Base-by-base conservation (phyloP, 331 rosid species). In the Malus hybrid region DNA sequence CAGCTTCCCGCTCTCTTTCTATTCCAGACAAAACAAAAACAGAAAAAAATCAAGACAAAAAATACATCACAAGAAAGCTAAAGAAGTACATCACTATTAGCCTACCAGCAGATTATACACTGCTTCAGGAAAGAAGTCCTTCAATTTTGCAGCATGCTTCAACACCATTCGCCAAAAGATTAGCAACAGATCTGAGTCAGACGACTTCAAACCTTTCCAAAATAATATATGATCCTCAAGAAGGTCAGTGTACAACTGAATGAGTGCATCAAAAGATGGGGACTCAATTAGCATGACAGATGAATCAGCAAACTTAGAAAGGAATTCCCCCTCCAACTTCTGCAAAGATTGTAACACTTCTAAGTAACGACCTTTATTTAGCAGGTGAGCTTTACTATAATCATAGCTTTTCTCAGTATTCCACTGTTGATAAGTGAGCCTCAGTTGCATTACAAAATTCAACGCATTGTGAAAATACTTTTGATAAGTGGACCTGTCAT, bases 91-190 rank as follows among this genome's bases (percentile, higher is more conserved):
- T 27, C n/a, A 74, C n/a, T 44, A 34, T 71, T 62, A 70, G 67
- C 93, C 83, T 86, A 93, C 98, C 96, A 88, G 74, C 82, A 88
- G 71, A 57, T 44, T 28, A 39, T 82, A 70, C 52, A 85, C 89
- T 14, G 87, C 91, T 79, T 83, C 80, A 11, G 91, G 87, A 76
- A 88, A 88, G 79, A 85, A 70, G 65, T 77, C 80, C 80, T 67
- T 71, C 68, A 93, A 73, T 64, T 83, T 88, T 22, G 57, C 78
- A 68, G 88, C 88, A 76, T 74, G 65, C 79, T 91, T 91, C 81
- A 87, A 80, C 85, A 93, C 78, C 44, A 80, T 88, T 73, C 78
- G 90, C 89, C 89, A 86, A 70, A 87, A 82, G 76, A 94, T 83
- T 74, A 83, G 73, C 76, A 78, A 70, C 74, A 82, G 73, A 64